phyloP scores from a whole-genome alignment of 208 protist genomes.

The Leishmania arabica region DNA sequence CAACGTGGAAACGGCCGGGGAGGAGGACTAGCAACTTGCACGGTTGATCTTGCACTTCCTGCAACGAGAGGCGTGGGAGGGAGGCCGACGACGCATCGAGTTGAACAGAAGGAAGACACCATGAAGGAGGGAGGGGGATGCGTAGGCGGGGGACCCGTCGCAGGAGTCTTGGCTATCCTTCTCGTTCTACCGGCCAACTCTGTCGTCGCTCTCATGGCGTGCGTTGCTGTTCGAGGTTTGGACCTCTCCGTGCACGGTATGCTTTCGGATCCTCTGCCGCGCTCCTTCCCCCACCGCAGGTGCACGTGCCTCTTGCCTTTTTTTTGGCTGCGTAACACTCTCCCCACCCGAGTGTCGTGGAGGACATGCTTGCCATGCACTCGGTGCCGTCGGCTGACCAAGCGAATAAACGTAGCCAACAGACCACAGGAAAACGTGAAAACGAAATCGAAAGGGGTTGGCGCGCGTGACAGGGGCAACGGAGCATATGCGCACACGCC shows the following conservation, averaged over 20 bases:
- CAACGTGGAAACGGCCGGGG: background rate
- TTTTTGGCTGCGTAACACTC: background rate
- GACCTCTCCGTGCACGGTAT: background rate
- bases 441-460: background rate
- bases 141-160: background rate
- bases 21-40: background rate
- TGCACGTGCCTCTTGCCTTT: background rate
- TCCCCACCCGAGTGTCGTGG: background rate
- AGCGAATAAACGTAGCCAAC: background rate
- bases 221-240: background rate
- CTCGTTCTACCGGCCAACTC: background rate
- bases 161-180: background rate
- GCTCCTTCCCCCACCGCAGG: background rate
- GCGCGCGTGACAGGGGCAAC: background rate
- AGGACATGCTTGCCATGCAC: background rate
- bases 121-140: background rate
- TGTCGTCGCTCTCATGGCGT: background rate
- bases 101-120: background rate
- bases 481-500: background rate
- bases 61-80: constrained; percentile 5
- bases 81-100: background rate
- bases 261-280: background rate
- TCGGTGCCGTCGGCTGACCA: background rate
- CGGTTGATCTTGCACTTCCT: background rate
- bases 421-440: background rate